A percentile compares a stretch with the other conserved stretches of the same genome.
Evolutionary conservation across 2,329 filamentous ascomycete genomes (phyloP).

Genomic region (Bipolaris victoriae): DNA sequence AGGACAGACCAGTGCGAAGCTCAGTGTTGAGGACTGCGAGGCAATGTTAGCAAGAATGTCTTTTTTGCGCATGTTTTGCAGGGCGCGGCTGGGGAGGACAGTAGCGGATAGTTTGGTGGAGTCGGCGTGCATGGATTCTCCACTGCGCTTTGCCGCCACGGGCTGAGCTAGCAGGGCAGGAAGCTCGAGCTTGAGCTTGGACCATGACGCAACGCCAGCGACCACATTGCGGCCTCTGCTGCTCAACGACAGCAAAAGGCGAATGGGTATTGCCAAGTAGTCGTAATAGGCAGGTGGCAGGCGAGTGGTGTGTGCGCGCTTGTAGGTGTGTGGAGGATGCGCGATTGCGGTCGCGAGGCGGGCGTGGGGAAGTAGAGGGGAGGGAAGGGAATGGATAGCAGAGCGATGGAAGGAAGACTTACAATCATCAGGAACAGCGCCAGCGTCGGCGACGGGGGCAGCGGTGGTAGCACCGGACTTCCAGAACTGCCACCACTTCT

Average conservation of each 20-base stretch:
- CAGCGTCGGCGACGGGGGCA: conserved; percentile 40
- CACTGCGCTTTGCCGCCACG: conserved; percentile 24
- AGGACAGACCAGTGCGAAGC: conserved; percentile 67
- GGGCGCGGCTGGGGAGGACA: neutral
- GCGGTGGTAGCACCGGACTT: conserved; percentile 46
- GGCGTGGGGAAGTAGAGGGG: neutral
- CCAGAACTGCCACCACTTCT: conserved; percentile 67
- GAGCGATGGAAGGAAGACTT: conserved; percentile 16
- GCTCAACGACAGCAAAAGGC: conserved; percentile 24
- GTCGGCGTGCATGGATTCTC: conserved; percentile 26
- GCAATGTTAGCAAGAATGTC: conserved; percentile 6
- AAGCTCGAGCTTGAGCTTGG: conserved; percentile 29
- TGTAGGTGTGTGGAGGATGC: neutral
- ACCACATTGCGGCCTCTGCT: conserved; percentile 12
- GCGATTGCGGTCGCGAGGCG: neutral
- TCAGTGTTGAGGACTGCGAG: conserved; percentile 64
- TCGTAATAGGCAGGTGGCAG: neutral
- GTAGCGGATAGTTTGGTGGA: conserved; percentile 26
- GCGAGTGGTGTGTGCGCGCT: neutral
- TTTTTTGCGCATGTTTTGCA: conserved; percentile 7
- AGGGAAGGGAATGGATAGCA: neutral
- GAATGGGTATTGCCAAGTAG: neutral
- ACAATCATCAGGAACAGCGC: conserved; percentile 63
- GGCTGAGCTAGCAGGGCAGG: conserved; percentile 11
- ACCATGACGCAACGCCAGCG: conserved; percentile 16